Conservation (phyloP, 2,329 filamentous ascomycete species). For the Aspergillus sclerotialis region DNA sequence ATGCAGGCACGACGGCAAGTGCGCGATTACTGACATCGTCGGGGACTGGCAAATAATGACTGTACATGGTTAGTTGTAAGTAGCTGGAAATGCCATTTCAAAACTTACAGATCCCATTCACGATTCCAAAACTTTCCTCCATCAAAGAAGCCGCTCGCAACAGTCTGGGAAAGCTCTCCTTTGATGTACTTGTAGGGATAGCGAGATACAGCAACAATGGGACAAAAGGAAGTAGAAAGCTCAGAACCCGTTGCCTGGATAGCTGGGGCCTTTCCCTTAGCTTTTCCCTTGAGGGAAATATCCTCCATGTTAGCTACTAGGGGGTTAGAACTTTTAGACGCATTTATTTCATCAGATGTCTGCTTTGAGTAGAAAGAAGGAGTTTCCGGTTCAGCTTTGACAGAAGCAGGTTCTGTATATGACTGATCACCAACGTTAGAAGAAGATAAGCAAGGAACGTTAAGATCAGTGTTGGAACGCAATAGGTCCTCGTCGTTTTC, state of each 20-base stretch:
- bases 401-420: too few relatives aligned
- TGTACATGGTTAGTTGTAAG: conserved; percentile 23
- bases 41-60: conserved; percentile 61
- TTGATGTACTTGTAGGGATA: conserved; percentile 38
- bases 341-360: neutral
- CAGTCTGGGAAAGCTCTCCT: conserved; percentile 21
- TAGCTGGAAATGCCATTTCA: neutral
- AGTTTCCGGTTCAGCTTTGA: too few relatives aligned
- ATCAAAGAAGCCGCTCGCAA: conserved; percentile 35
- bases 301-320: too few relatives aligned
- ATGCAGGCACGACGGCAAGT: conserved; percentile 60
- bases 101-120: conserved; percentile 69
- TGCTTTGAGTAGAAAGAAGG: too few relatives aligned
- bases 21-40: conserved; percentile 42
- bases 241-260: conserved; percentile 2
- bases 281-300: too few relatives aligned
- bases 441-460: conserved; percentile 1
- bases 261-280: neutral
- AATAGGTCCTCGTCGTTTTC: conserved; percentile 17
- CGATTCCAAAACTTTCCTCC: conserved; percentile 44
- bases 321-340: too few relatives aligned
- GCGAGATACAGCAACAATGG: conserved; percentile 30
- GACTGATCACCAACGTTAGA: too few relatives aligned
- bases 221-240: conserved; percentile 29
- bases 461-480: conserved; percentile 13